Evolutionary conservation across 2,329 filamentous ascomycete genomes (phyloP), one percentile per base, ranked within the genome.

Genomic region (Periconia digitata): DNA sequence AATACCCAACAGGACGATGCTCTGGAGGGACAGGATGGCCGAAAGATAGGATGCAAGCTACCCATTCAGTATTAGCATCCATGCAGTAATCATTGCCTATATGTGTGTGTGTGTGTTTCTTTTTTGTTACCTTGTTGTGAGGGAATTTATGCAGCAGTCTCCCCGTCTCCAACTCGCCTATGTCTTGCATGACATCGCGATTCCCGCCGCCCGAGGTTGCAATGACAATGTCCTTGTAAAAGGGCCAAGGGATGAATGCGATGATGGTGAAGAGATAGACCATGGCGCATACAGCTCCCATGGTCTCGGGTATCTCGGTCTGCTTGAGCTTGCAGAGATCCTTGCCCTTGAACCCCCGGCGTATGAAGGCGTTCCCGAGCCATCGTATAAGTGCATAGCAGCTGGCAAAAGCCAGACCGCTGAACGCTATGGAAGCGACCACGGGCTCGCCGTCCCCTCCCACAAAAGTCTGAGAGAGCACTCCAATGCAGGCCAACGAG

Each of bases 201-300:
- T 96, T 96, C 41, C 92, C 92, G 55, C 91, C 92, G 54, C 92
- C 94, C 57, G 90, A 95, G 17, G 94, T 97, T 34, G 92, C 91
- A 15, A 90, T 89, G 21, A 96, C 92, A 58, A 99, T 95, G 69
- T 97, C 92, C 74, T 96, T 95, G 78, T 96, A 97, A 72, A 99
- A 97, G 1, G 92, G 89, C 72, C 96, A 96, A 0, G 94, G 94
- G 49, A 97, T 91, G 71, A 99, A 99, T 54, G 90, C 76, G 58
- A 97, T 95, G 58, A 97, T 81, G 42, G 85, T 82, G 56, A 99
- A 80, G 37, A 99, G 80, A 73, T 97, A 97, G 21, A 97, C 91
- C 57, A 94, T 84, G 8, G 92, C 94, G 67, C 90, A 95, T 21
- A 99, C 83, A 49, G 90, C 90, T 23, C 94, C 94, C 92, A 99